Conservation (phyloP, 2,329 filamentous ascomycete species). For the Fusarium denticulatum region DNA sequence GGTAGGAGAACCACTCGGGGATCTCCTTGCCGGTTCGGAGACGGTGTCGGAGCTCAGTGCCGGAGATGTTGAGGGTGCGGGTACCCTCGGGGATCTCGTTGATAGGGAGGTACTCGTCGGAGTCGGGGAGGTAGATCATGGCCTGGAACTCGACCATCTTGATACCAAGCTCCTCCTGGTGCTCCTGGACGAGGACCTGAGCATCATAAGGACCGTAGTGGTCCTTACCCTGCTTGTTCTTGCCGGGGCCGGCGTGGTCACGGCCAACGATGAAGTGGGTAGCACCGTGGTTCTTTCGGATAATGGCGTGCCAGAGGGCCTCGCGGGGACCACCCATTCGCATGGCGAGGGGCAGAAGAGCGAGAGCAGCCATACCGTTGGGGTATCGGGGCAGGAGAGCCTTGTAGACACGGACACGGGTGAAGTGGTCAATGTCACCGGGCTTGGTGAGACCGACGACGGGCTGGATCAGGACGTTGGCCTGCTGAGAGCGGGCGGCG, state of each 20-base stretch:
- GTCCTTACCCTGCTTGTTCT: conserved; percentile 96
- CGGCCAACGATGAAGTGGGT: conserved; percentile 99
- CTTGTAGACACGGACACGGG: conserved; percentile 98
- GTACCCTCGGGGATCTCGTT: conserved; percentile 87
- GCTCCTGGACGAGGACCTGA: conserved; percentile 95
- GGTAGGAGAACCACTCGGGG: conserved; percentile 99
- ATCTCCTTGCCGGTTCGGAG: conserved; percentile 93
- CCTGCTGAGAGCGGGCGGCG: conserved; percentile 92
- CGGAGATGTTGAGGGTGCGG: conserved; percentile 88
- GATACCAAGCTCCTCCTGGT: conserved; percentile 95
- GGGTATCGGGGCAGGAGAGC: conserved; percentile 95
- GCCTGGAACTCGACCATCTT: conserved; percentile 99
- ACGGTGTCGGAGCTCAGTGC: conserved; percentile 90
- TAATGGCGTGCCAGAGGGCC: conserved; percentile 99
- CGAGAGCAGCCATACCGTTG: conserved; percentile 98
- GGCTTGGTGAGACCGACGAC: conserved; percentile 99
- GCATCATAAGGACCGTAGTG: conserved; percentile 99
- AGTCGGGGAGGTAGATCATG: conserved; percentile 98
- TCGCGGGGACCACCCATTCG: conserved; percentile 98
- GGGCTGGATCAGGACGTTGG: conserved; percentile 98
- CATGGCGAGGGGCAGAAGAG: conserved; percentile 95
- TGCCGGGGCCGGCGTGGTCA: conserved; percentile 97
- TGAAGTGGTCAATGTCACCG: conserved; percentile 99
- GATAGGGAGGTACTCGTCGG: conserved; percentile 93
- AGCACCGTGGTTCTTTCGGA: conserved; percentile 99